Evolutionary conservation across 495 filamentous ascomycete genomes (phyloP), one percentile per base, ranked within the genome.

Genomic region (Xylaria scruposa): DNA sequence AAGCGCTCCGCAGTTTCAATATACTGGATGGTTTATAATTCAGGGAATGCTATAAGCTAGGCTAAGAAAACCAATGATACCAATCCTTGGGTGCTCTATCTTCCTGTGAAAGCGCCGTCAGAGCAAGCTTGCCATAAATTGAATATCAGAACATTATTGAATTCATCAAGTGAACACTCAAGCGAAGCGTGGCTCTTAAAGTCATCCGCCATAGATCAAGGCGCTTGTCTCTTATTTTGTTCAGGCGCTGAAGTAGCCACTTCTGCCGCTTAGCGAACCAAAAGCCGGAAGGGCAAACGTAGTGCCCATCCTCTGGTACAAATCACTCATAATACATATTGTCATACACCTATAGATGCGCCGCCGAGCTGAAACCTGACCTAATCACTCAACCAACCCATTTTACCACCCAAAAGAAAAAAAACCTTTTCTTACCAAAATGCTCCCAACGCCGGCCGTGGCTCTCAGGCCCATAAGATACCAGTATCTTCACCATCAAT

Each of bases 311-410:
- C 9, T 29, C 65, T 10, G 36, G 21, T 67, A n/a, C 46, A 42
- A 67, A 12, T 33, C 29, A 6, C n/a, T 56, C 47, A 67, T 49
- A 44, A n/a, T 67, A 67, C 49, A 54, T n/a, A 51, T 67, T 26
- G 19, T 67, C 63, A 53, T 67, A 67, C 63, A 67, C 31, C 40
- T 36, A 38, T 53, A 54, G 4, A 24, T 38, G 33, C 49, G 49
- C 65, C 21, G 33, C 2, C 33, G 13, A 38, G 3, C 17, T 13
- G 13, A 67, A 53, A 15, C 19, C 65, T 53, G 15, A 46, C 33
- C 26, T 40, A 26, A 56, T 42, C 33, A 1, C 36, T 56, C 17
- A n/a, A 67, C 19, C 47, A n/a, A 40, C 17, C 44, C 29, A 66
- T 66, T 66, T 65, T 66, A 19, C 13, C 36, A 38, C 36, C 36